Percentiles rank a stretch among this genome's conserved stretches.
Evolutionary conservation across 148 eudicot genomes (phyloP).

Genomic region (Rhododendron kiyosumense): DNA sequence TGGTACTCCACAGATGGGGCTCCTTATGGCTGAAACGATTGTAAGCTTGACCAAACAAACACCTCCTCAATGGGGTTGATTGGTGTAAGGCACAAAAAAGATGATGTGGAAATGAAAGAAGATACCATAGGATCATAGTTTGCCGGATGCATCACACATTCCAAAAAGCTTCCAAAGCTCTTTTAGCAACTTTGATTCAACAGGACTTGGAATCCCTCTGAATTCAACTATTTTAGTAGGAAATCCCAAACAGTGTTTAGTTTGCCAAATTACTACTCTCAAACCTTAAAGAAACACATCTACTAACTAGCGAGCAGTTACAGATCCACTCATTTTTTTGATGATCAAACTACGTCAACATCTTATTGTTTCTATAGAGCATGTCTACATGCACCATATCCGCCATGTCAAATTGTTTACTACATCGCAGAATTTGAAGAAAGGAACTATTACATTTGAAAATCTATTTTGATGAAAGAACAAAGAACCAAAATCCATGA

Average conservation of each 20-base stretch:
- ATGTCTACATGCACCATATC: neutral
- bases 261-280: neutral
- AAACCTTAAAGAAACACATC: neutral
- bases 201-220: neutral
- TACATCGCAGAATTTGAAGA: neutral
- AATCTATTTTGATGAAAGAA: neutral
- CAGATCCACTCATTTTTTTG: neutral
- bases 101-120: neutral
- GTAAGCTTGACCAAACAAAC: neutral
- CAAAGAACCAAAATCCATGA: neutral
- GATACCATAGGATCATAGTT: neutral
- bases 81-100: neutral
- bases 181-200: neutral
- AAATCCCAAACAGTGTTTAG: neutral
- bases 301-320: neutral
- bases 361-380: neutral
- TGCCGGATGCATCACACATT: neutral
- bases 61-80: neutral
- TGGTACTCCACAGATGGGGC: neutral
- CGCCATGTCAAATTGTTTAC: neutral
- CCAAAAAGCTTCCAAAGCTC: neutral
- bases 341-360: neutral
- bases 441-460: neutral
- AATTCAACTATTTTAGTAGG: neutral
- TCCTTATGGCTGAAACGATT: neutral